Evolutionary conservation across 108 stramenopile genomes (phyloP).

Genomic region (Cyclotella choctawhatcheeana): DNA sequence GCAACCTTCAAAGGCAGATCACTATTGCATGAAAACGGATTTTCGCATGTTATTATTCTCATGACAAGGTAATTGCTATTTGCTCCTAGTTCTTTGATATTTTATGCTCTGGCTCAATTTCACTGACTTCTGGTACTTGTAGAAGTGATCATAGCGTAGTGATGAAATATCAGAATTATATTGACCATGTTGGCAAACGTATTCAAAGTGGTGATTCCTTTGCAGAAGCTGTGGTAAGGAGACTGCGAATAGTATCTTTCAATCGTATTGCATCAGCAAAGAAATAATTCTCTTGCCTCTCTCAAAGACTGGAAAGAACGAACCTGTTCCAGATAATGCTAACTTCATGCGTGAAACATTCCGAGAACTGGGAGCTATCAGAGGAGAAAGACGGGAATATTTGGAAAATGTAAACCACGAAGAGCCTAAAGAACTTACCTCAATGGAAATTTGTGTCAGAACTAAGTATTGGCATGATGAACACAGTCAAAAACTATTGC

Average conservation of each 20-base stretch:
- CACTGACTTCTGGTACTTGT: background rate
- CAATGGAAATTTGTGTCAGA: conserved; percentile 13
- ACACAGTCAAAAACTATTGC: conserved; percentile 23
- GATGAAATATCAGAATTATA: conserved; percentile 26
- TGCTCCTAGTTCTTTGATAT: background rate
- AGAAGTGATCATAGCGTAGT: conserved; percentile 14
- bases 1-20: conserved; percentile 49
- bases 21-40: conserved; percentile 37
- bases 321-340: conserved; percentile 22
- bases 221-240: conserved; percentile 15
- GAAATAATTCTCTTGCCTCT: too few species aligned
- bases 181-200: conserved; percentile 19
- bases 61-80: background rate
- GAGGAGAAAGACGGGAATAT: conserved; percentile 9
- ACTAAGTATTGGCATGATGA: conserved; percentile 21
- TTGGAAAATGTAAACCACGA: background rate
- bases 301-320: conserved; percentile 31
- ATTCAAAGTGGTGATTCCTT: conserved; percentile 31
- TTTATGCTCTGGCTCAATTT: background rate
- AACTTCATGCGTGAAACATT: conserved; percentile 35
- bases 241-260: background rate
- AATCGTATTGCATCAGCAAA: too few species aligned
- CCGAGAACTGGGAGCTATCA: conserved; percentile 29
- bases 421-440: conserved; percentile 7
- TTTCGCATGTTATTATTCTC: conserved; percentile 19